These are phyloP conservation scores for Cryptosporidium ryanae DNA, from an alignment of 169 alveolate genomes.

Conservation along the genomic window DNA sequence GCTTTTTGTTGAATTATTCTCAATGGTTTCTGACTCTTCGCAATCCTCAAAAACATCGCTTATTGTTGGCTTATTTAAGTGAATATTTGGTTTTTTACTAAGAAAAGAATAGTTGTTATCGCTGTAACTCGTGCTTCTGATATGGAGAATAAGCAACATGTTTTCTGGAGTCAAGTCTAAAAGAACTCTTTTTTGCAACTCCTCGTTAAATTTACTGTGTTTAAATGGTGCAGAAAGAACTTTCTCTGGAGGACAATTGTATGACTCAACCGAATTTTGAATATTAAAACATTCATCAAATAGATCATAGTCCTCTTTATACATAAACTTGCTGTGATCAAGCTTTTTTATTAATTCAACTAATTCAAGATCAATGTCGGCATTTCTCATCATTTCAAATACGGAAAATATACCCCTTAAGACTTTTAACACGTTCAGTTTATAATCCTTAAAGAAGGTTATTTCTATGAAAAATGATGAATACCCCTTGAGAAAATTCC, in stretches of 20 bases:
- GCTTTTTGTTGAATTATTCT: not conserved
- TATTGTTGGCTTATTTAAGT: not conserved
- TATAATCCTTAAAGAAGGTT: not conserved
- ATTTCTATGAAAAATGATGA: slow-evolving; percentile 5
- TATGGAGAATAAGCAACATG: slow-evolving; percentile 10
- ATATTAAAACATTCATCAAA: slow-evolving; percentile 9
- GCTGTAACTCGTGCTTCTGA: not conserved
- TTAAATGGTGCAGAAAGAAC: slow-evolving; percentile 40
- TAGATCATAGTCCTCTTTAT: not conserved
- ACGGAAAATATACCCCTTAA: slow-evolving; percentile 41
- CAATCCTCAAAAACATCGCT: not conserved
- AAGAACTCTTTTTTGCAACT: slow-evolving; percentile 16
- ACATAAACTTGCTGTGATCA: slow-evolving; percentile 4
- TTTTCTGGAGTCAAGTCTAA: slow-evolving; percentile 23
- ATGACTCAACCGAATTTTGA: not conserved
- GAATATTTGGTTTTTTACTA: not conserved
- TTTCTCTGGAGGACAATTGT: slow-evolving; percentile 45
- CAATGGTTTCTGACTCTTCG: not conserved
- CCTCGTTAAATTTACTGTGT: not conserved
- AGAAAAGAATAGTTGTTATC: not conserved
- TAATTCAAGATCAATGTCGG: slow-evolving; percentile 8
- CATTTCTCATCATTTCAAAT: slow-evolving; percentile 61
- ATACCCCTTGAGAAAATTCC: not conserved
- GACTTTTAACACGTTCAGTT: not conserved
- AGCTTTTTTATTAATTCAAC: not conserved